Evolutionary conservation across 1,284 basidiomycete genomes (phyloP), one percentile per base, ranked within the genome.

Genomic region (Ustilago nuda): DNA sequence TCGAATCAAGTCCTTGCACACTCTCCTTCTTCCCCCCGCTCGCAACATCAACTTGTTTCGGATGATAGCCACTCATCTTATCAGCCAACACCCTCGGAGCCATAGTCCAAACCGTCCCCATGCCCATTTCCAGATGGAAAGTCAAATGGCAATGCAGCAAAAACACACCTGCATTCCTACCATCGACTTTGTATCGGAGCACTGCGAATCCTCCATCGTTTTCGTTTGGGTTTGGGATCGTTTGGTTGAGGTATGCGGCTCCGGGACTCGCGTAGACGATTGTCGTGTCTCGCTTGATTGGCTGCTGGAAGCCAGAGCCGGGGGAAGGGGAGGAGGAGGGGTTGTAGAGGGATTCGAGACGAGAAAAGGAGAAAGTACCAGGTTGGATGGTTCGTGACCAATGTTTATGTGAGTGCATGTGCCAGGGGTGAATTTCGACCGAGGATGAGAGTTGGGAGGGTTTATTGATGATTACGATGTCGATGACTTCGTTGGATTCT

Each of bases 391-490:
- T 70, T 8, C 78, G 56, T 2, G 72, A 62, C 46, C 30, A 72
- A 45, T 78, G 72, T 50, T 81, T 81, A 45, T 59, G 30, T 8
- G 46, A 50, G 52, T 82, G 81, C 63, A 76, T 69, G 46, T 82
- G 81, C 79, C 76, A 81, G 1, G 79, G 72, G 45, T 82, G 80
- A 2, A 80, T 66, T 55, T 82, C 81, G 9, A 61, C 65, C 17
- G 13, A 46, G 6, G 2, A 37, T 32, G 2, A 61, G 19, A 63
- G 23, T 0, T 36, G 17, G 0, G 63, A 70, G 0, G 74, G 63
- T 11, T 59, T 53, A 45, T 82, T 82, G 67, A 82, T 36, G 30
- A 82, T 45, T 13, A 82, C 68, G 27, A 82, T 71, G 36, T 82
- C 81, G 3, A 82, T 55, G 8, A 82, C 76, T 27, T 79, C 72